phyloP scores from a whole-genome alignment of 129 eudicot species.

The Chrysanthemum lavandulifolium region DNA sequence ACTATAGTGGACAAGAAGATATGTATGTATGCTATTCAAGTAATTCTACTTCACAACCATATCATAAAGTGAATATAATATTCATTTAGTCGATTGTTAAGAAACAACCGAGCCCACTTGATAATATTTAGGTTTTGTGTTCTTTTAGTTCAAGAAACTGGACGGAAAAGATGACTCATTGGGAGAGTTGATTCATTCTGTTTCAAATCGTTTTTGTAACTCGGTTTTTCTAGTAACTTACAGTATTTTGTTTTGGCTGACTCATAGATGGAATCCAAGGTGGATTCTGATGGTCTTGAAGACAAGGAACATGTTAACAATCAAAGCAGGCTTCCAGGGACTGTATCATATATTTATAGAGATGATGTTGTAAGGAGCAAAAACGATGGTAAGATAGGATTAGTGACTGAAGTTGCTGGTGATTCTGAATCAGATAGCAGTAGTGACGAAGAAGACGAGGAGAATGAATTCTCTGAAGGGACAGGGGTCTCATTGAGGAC shows the following conservation, averaged over 20 bases:
- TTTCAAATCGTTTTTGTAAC: background rate
- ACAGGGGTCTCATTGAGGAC: constrained; percentile 38
- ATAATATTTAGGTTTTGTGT: constrained; percentile 1
- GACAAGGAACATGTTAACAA: constrained; percentile 27
- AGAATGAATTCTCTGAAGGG: constrained; percentile 38
- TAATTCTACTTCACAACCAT: constrained; percentile 30
- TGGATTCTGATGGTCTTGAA: constrained; percentile 31
- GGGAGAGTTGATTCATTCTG: background rate
- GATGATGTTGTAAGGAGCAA: constrained; percentile 93
- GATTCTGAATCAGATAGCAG: constrained; percentile 93
- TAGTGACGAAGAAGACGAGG: constrained; percentile 68
- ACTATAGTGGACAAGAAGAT: constrained; percentile 68
- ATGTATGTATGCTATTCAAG: constrained; percentile 58
- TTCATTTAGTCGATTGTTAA: background rate
- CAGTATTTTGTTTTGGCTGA: constrained; percentile 13
- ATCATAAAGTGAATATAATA: constrained; percentile 34
- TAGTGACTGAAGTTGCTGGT: constrained; percentile 94
- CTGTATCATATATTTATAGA: constrained; percentile 54
- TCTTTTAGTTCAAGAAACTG: constrained; percentile 47
- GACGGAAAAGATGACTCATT: constrained; percentile 46
- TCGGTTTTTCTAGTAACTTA: background rate
- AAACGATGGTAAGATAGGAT: constrained; percentile 52
- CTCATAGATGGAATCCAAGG: constrained; percentile 65
- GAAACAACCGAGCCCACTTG: constrained; percentile 7
- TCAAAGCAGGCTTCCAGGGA: constrained; percentile 34